These are phyloP conservation scores for Diaporthe sp. DNA, from an alignment of 2,329 filamentous ascomycete genomes.

Conservation along the genomic window DNA sequence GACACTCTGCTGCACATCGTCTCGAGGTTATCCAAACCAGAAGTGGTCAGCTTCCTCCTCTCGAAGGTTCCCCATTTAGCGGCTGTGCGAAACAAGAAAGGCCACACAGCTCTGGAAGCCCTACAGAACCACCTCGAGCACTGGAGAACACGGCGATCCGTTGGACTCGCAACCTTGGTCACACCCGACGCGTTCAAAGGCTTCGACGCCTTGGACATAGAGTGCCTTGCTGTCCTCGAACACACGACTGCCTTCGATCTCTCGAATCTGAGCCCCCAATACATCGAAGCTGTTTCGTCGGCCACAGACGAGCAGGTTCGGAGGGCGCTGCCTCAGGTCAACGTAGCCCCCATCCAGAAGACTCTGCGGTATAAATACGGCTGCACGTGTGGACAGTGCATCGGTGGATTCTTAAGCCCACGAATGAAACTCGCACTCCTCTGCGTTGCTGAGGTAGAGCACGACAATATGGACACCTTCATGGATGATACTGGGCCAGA, in stretches of 20 bases:
- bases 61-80: neutral
- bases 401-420: slow-evolving; percentile 54
- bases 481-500: neutral
- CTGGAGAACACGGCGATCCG: neutral
- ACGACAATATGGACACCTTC: slow-evolving; percentile 45
- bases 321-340: neutral
- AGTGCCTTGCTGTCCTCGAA: neutral
- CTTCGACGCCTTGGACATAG: neutral
- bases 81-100: neutral
- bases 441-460: slow-evolving; percentile 46
- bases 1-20: neutral
- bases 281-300: neutral
- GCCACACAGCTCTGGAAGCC: neutral
- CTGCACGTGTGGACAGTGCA: slow-evolving; percentile 55
- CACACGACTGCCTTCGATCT: neutral
- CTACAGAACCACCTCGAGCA: neutral
- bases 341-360: slow-evolving; percentile 37
- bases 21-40: neutral
- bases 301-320: neutral
- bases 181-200: neutral
- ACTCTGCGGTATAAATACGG: slow-evolving; percentile 50
- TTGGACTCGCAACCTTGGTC: neutral
- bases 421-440: slow-evolving; percentile 52
- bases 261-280: neutral
- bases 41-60: neutral